Percentiles rank a stretch among this genome's conserved stretches.
Conservation (phyloP, 352 stramenopile genomes). For the Globisporangium yorkense region DNA sequence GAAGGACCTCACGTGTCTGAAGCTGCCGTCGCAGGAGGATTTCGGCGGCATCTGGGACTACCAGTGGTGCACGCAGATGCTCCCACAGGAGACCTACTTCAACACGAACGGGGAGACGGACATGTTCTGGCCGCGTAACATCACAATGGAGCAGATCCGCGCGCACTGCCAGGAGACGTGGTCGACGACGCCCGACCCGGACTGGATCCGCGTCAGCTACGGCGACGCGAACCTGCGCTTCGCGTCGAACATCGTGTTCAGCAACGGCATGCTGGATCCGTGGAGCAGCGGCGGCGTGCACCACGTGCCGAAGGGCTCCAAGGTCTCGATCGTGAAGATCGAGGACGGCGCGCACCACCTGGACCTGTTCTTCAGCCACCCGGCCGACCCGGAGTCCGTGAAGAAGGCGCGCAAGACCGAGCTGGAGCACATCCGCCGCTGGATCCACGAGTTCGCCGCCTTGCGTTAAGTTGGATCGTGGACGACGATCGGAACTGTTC, state of each 20-base stretch:
- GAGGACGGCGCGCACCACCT: conserved; percentile 85
- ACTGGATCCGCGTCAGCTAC: conserved; percentile 75
- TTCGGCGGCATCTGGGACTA: conserved; percentile 90
- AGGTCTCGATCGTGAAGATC: conserved; percentile 64
- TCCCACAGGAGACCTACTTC: conserved; percentile 87
- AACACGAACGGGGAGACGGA: conserved; percentile 83
- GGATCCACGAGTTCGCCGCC: conserved; percentile 71
- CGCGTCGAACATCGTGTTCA: conserved; percentile 94
- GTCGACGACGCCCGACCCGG: conserved; percentile 58
- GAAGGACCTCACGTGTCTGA: conserved; percentile 60
- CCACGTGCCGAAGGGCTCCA: conserved; percentile 37
- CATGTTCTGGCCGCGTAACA: conserved; percentile 88
- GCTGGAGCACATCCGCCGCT: conserved; percentile 72
- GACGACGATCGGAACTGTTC: too few species aligned
- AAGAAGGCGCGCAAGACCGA: conserved; percentile 64
- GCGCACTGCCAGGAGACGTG: conserved; percentile 62
- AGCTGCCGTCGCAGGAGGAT: conserved; percentile 58
- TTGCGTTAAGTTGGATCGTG: too few species aligned
- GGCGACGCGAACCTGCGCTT: conserved; percentile 49
- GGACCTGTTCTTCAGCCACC: conserved; percentile 91
- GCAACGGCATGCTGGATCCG: conserved; percentile 91
- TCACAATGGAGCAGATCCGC: conserved; percentile 51
- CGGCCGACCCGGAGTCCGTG: conserved; percentile 80
- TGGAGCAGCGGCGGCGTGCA: conserved; percentile 90
- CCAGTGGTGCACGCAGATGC: conserved; percentile 92